Evolutionary conservation across 2,329 filamentous ascomycete genomes (phyloP), one percentile per base, ranked within the genome.

Genomic region (Trichoderma polysporum): DNA sequence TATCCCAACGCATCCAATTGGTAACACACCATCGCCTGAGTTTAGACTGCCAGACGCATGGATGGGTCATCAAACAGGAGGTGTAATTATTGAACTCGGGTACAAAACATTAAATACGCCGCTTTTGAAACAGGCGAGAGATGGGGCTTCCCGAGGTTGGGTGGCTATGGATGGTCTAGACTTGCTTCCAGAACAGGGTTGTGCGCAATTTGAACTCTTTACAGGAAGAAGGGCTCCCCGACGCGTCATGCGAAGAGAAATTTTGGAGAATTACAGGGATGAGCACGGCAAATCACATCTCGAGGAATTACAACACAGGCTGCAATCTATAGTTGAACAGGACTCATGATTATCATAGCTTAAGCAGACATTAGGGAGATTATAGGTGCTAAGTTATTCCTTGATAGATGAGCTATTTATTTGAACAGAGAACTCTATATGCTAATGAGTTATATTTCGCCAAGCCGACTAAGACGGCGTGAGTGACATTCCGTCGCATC

Each of bases 221-320:
- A 63, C 60, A 15, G 60, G 60, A 4, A 41, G 60, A 47, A 63
- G 60, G 15, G 60, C 60, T n/a, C 60, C 60, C n/a, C 49, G 60
- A 2, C 60, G 60, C 13, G 60, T 63, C 9, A 63, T 63, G 60
- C 60, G 60, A 27, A 63, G 60, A 54, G 60, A 63, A n/a, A 54
- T 63, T 12, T n/a, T 63, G 50, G 60, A 63, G 19, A 63, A 63
- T n/a, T 63, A 63, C n/a, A 54, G 60, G 19, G 49, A 63, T 54
- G 60, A 63, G 15, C 27, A 54, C 35, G 60, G 60, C 17, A 54
- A 63, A 19, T 63, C 60, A 17, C 60, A 63, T 54, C 49, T 63
- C 0, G 60, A 63, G 19, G 60, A 63, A 31, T 33, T 63, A 15
- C 60, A 63, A 29, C 37, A 63, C 15, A 63, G 60, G n/a, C n/a